A percentile compares a stretch with the other conserved stretches of the same genome.
phyloP scores from a whole-genome alignment of 345 rosid genomes.

The Arabis alpina region DNA sequence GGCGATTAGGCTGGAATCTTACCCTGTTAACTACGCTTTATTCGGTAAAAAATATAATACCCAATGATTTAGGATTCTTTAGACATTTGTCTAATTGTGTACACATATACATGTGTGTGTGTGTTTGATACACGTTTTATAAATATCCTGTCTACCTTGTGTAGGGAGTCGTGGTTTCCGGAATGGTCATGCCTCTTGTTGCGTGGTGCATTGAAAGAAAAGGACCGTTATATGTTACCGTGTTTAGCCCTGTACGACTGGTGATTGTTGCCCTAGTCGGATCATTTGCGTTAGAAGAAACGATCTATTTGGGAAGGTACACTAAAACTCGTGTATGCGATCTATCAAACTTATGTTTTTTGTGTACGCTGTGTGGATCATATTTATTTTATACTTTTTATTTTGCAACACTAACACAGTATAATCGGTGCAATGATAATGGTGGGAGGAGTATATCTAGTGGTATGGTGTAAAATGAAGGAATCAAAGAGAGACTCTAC shows the following conservation, averaged over 20 bases:
- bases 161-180: conserved; percentile 42
- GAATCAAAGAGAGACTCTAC: conserved; percentile 42
- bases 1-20: conserved; percentile 44
- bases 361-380: background rate
- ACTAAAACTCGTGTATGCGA: background rate
- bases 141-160: background rate
- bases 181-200: conserved; percentile 29
- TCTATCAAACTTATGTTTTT: conserved; percentile 1
- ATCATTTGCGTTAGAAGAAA: conserved; percentile 42
- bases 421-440: conserved; percentile 54
- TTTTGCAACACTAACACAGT: conserved; percentile 46
- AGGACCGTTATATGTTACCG: conserved; percentile 38
- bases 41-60: conserved; percentile 24
- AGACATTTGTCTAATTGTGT: background rate
- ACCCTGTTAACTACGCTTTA: conserved; percentile 33
- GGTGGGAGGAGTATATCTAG: conserved; percentile 52
- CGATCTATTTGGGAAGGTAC: conserved; percentile 43
- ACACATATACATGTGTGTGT: background rate
- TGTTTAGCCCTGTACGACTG: conserved; percentile 39
- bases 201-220: conserved; percentile 37
- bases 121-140: conserved; percentile 1
- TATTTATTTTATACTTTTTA: background rate
- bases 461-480: conserved; percentile 59
- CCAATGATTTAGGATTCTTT: conserved; percentile 6
- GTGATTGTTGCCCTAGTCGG: conserved; percentile 37